Evolutionary conservation across 371 early-diverging fungal genomes (phyloP), one percentile per base, ranked within the genome.

Genomic region (Lichtheimia corymbifera): DNA sequence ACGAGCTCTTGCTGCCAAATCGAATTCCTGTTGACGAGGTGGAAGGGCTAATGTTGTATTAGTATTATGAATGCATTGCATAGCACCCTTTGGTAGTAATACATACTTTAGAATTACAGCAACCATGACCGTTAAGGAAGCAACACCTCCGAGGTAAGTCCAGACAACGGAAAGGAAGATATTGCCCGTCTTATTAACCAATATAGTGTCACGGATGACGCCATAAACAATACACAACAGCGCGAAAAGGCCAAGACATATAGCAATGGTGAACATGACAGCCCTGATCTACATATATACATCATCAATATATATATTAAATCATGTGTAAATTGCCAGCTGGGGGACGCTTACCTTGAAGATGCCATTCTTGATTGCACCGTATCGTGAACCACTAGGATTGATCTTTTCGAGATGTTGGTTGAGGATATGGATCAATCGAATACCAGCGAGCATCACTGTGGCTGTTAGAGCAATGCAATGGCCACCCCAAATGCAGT

Each of bases 401-500:
- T 62, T 41, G 44, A 67, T 52, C 41, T 65, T 70, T 30, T 51
- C 50, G 9, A 70, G 43, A 54, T 73, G 70, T 2, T 18, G 25
- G 27, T 58, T 63, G 45, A 73, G 58, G 22, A 67, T 63, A 11
- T 54, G 40, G 11, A 70, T 59, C 27, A 73, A 63, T 15, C 67
- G 67, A n/a, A 59, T 25, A 53, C 70, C 70, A 6, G 65, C 55
- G 41, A 45, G 63, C 6, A 69, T 43, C 2, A 73, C 67, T 1
- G 65, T 55, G 5, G 43, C 6, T 3, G 63, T 51, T 11, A 73
- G 35, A 2, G 17, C 44, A 20, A 45, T 22, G 40, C 67, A 70
- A 53, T 73, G 63, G 4, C 65, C 25, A 18, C 59, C 61, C 73
- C 73, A 73, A 22, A 73, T 49, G 4, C 59, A 49, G 43, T 73